A percentile compares a stretch with the other conserved stretches of the same genome.
Conservation (phyloP, 2,329 filamentous ascomycete genomes). For the Sclerotinia trifoliorum region DNA sequence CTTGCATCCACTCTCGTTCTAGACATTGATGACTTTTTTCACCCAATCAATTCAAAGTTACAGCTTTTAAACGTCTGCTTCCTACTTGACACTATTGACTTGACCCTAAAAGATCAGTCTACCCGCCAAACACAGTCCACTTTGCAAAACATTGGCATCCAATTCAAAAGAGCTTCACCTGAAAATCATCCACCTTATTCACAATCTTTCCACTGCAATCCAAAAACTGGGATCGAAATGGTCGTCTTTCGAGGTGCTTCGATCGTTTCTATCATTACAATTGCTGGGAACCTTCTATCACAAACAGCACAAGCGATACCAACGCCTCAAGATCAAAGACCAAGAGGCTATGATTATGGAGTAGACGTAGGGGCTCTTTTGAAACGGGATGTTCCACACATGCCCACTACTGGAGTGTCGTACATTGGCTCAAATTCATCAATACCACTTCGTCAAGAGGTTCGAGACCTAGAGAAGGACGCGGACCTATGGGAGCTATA, state of each 20-base stretch:
- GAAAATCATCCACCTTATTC: not conserved
- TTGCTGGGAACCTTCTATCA: constrained; percentile 1
- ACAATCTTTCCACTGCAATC: not conserved
- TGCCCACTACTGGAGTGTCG: constrained; percentile 16
- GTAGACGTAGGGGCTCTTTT: constrained; percentile 22
- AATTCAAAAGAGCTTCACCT: too few relatives aligned
- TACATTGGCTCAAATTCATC: constrained; percentile 30
- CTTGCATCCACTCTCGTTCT: not conserved
- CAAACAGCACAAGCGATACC: constrained; percentile 9
- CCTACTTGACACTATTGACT: not conserved
- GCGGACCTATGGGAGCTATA: constrained; percentile 35
- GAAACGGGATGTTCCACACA: constrained; percentile 26
- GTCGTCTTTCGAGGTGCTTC: not conserved
- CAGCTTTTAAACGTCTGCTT: not conserved
- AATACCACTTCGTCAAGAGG: constrained; percentile 31
- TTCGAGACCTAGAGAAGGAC: constrained; percentile 34
- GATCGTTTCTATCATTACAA: not conserved
- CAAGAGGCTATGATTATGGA: constrained; percentile 32
- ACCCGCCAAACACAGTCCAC: not conserved
- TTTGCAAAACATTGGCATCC: not conserved
- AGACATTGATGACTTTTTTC: not conserved
- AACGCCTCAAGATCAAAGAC: not conserved
- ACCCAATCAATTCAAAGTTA: not conserved
- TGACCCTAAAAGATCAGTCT: not conserved
- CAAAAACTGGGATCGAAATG: not conserved